Evolutionary conservation across 1,139 yeast genomes (phyloP), one percentile per base, ranked within the genome.

Genomic region (Zygosaccharomyces pseudobailii): DNA sequence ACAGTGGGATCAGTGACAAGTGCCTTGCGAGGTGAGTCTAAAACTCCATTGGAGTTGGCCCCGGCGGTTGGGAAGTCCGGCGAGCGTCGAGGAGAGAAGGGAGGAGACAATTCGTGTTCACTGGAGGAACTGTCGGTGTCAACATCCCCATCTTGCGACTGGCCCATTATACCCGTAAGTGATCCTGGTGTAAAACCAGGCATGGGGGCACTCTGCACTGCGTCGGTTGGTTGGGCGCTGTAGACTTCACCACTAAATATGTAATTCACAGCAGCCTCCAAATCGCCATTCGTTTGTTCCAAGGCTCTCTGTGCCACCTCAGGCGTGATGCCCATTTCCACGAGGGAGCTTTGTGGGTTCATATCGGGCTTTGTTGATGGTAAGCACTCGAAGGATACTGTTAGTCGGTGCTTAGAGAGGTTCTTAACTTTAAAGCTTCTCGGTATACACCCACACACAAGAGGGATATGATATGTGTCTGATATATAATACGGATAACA

Each of bases 301-400:
- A 63, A 47, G 22, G 67, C 66, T 32, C 54, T 55, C 27, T 50
- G 40, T 3, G 67, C 67, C 8, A 58, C 60, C 4, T 57, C 63
- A 17, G 46, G 43, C 20, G 59, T 51, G 9, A 63, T 62, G 5
- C 67, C 67, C 66, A 63, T 61, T 45, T 61, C 65, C 40, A 58
- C 35, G 22, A 63, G 40, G 24, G 61, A 48, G 30, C 48, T 36
- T 9, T n/a, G 55, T 36, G 28, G 45, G 21, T 13, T 38, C 48
- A 22, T 47, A 19, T 33, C 34, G 19, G 9, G 39, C 10, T 34
- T 34, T 5, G 13, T 34, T 17, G 13, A 7, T 10, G 17, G n/a
- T 4, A 21, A 4, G 4, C 37, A 17, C 9, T 34, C 13, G 27
- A 30, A 30, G 33, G 33, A 19, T n/a, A 9, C 6, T 30, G 9